Evolutionary conservation across 2,329 filamentous ascomycete genomes (phyloP), one percentile per base, ranked within the genome.

Genomic region (Magnaporthales sp.): DNA sequence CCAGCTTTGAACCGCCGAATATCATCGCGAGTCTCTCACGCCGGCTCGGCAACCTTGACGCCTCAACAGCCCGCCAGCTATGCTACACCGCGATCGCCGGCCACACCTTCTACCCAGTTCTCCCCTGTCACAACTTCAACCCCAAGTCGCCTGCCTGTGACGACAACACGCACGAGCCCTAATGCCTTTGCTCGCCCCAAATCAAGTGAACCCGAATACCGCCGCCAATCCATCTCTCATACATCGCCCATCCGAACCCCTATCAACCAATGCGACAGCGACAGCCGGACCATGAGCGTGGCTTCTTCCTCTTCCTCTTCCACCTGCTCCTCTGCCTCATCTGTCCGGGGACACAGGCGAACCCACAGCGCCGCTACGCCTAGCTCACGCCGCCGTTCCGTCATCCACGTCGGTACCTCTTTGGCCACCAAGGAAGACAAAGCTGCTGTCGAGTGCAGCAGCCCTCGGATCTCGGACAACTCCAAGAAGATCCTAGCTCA

Each of bases 401-500:
- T 51, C 26, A 27, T 30, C 26, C 51, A 29, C 70, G 46, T 62
- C 69, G 30, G 68, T 61, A n/a, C n/a, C n/a, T n/a, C n/a, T n/a
- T n/a, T n/a, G n/a, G 65, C n/a, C 24, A 26, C 11, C 54, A 22
- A 26, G 67, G 30, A 65, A 62, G 54, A 66, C 66, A 64, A 27
- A 19, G 31, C 62, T 4, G 62, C 38, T 11, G 62, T 46, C n/a
- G 70, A 69, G 38, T 69, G 71, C 5, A 71, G 71, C 24, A 86
- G 82, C 70, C 84, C 84, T 5, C 78, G 84, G 2, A 76, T 87
- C 4, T 78, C 85, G 73, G 77, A 82, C 24, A 92, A 97, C 72
- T 91, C 91, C 7, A 89, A 89, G 73, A 84, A 86, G 61, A 86
- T 93, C 67, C 88, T 92, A 6, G 88, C 88, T n/a, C 85, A 87